Evolutionary conservation across 805 yeast genomes (phyloP).

Genomic region (Isabelozyma rhagii): DNA sequence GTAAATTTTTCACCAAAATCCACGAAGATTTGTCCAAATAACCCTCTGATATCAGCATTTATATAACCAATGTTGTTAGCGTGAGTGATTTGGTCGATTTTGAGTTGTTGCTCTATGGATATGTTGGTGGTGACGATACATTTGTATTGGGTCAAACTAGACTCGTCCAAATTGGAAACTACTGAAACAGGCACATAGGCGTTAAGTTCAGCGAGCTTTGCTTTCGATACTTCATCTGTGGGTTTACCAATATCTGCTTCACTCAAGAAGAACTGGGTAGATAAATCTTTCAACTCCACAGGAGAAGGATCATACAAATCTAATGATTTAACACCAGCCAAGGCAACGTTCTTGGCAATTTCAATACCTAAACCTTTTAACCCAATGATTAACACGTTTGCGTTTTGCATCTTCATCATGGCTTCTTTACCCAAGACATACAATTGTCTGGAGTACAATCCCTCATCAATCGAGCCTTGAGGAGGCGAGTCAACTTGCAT

Average conservation of each 20-base stretch:
- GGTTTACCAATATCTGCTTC: constrained; percentile 72
- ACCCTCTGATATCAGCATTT: constrained; percentile 77
- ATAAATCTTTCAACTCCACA: constrained; percentile 66
- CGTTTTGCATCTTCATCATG: constrained; percentile 92
- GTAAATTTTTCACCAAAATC: constrained; percentile 85
- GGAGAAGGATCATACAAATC: constrained; percentile 79
- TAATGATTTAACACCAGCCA: constrained; percentile 95
- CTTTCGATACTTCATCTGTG: constrained; percentile 70
- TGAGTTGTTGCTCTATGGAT: constrained; percentile 68
- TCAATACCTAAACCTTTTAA: constrained; percentile 91
- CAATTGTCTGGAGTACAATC: constrained; percentile 93
- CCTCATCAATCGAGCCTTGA: constrained; percentile 71
- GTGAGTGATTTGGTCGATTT: constrained; percentile 75
- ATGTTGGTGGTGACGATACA: constrained; percentile 82
- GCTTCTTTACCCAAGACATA: constrained; percentile 97
- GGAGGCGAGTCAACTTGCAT: constrained; percentile 45
- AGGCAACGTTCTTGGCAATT: constrained; percentile 92
- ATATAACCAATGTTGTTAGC: constrained; percentile 72
- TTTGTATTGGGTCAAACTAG: constrained; percentile 57
- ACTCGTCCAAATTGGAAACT: constrained; percentile 52
- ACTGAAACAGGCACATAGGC: constrained; percentile 84
- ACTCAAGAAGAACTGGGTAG: constrained; percentile 82
- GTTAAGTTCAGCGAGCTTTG: constrained; percentile 76
- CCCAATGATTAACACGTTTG: constrained; percentile 90
- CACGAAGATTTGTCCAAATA: constrained; percentile 84